A percentile compares a stretch with the other conserved stretches of the same genome.
phyloP scores from a whole-genome alignment of 1,139 yeast genomes.

The Ashbya aceris region DNA sequence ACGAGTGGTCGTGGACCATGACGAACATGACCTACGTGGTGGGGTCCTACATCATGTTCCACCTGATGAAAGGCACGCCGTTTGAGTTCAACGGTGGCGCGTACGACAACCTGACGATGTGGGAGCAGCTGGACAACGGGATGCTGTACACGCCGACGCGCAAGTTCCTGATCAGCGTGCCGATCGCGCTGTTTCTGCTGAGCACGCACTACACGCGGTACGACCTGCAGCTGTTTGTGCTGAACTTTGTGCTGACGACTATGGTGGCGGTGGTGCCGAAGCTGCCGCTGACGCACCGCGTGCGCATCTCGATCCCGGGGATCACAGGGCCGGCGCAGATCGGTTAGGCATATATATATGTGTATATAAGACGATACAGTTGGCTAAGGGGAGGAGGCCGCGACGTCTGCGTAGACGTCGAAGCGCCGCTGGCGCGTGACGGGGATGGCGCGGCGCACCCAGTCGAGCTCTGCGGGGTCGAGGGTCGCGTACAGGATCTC shows the following conservation, averaged over 20 bases:
- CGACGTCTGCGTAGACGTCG: slow-evolving; percentile 70
- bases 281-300: slow-evolving; percentile 70
- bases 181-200: slow-evolving; percentile 74
- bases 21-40: slow-evolving; percentile 83
- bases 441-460: slow-evolving; percentile 67
- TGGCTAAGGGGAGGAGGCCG: slow-evolving; percentile 4
- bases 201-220: slow-evolving; percentile 88
- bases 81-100: slow-evolving; percentile 96
- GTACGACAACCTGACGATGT: slow-evolving; percentile 90
- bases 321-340: slow-evolving; percentile 33
- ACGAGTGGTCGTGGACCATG: slow-evolving; percentile 87
- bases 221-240: slow-evolving; percentile 66
- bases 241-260: slow-evolving; percentile 72
- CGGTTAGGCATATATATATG: slow-evolving; percentile 9
- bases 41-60: slow-evolving; percentile 94
- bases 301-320: slow-evolving; percentile 55
- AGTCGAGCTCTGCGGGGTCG: slow-evolving; percentile 52
- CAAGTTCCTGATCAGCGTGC: slow-evolving; percentile 84
- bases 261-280: slow-evolving; percentile 81
- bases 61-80: slow-evolving; percentile 92
- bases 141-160: slow-evolving; percentile 96
- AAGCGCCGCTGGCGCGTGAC: slow-evolving; percentile 72
- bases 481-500: slow-evolving; percentile 73
- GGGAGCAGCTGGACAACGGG: slow-evolving; percentile 98
- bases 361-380: not conserved